These are phyloP conservation scores for Populus euphratica DNA, from an alignment of 345 rosid genomes.

Conservation along the genomic window DNA sequence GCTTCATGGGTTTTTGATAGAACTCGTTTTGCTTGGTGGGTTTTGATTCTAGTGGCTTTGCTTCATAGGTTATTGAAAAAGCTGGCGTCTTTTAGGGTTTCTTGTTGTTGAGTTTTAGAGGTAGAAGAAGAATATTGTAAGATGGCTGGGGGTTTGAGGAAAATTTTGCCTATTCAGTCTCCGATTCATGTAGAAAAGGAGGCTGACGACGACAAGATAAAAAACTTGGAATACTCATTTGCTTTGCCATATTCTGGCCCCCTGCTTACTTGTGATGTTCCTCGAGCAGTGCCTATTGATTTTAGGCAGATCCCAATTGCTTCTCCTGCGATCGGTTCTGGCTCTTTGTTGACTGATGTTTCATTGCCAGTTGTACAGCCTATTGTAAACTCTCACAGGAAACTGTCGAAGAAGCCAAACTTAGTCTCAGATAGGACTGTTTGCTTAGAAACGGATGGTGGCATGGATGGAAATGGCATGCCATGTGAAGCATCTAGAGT, in stretches of 20 bases:
- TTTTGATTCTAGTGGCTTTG: neutral
- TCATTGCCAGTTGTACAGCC: constrained; percentile 65
- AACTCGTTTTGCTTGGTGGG: neutral
- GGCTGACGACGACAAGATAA: constrained; percentile 25
- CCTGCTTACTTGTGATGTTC: constrained; percentile 44
- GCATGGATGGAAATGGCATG: constrained; percentile 5
- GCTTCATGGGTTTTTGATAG: constrained; percentile 3
- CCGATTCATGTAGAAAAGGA: constrained; percentile 33
- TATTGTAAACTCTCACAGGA: constrained; percentile 32
- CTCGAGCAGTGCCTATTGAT: constrained; percentile 57
- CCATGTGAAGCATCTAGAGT: constrained; percentile 26
- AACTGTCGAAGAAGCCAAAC: constrained; percentile 16
- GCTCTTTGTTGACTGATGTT: constrained; percentile 20
- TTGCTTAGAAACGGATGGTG: constrained; percentile 5
- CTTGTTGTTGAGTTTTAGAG: neutral
- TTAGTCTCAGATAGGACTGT: constrained; percentile 10
- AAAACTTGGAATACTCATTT: constrained; percentile 56
- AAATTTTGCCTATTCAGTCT: constrained; percentile 41
- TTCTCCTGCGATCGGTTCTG: constrained; percentile 30
- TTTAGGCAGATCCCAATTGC: constrained; percentile 65
- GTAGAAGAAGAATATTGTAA: neutral
- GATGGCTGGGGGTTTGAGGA: constrained; percentile 55
- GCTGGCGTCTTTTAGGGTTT: neutral
- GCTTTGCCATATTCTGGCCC: constrained; percentile 77
- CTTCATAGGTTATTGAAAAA: neutral